Evolutionary conservation across 2,329 filamentous ascomycete genomes (phyloP), one percentile per base, ranked within the genome.

Genomic region (Berkeleyomyces basicola): DNA sequence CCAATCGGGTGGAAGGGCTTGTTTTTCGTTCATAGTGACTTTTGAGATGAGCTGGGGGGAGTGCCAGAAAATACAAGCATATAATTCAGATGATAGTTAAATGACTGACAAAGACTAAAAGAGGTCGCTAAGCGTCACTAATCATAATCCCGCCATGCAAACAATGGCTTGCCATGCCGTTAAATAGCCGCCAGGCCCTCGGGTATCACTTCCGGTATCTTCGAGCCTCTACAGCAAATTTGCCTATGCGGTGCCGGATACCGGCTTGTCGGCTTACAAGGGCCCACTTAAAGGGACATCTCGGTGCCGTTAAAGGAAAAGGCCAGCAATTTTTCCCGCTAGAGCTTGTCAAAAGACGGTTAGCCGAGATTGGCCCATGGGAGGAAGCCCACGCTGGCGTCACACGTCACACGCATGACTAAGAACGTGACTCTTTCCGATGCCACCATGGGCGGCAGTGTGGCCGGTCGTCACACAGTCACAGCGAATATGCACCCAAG

Each of bases 171-270:
- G 14, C 10, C 31, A 47, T 36, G 9, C 33, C n/a, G 4, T 44
- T 16, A 42, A 51, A 46, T 7, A 42, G 10, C n/a, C 14, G 7
- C 36, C 33, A 9, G 23, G 14, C 51, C 39, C n/a, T 10, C 6
- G 51, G 39, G 2, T 36, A 23, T 43, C 37, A 31, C 11, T 42
- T 37, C 31, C 46, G 43, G 23, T 31, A 7, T 16, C 39, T 14
- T 53, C 16, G 37, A 23, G 14, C 7, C 33, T 39, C 33, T 23
- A 23, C 10, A n/a, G 33, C 33, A 39, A 55, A 11, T 55, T 61
- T 51, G 47, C 47, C 59, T 61, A 42, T 61, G 31, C 59, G 59
- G 47, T 61, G 37, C 59, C 59, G 59, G 31, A 16, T 39, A n/a
- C 47, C 59, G 31, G 46, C 47, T 44, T 47, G 16, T 61, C 59